Conservation (phyloP, 2,329 filamentous ascomycete genomes). For the Calonectria hawksworthii region DNA sequence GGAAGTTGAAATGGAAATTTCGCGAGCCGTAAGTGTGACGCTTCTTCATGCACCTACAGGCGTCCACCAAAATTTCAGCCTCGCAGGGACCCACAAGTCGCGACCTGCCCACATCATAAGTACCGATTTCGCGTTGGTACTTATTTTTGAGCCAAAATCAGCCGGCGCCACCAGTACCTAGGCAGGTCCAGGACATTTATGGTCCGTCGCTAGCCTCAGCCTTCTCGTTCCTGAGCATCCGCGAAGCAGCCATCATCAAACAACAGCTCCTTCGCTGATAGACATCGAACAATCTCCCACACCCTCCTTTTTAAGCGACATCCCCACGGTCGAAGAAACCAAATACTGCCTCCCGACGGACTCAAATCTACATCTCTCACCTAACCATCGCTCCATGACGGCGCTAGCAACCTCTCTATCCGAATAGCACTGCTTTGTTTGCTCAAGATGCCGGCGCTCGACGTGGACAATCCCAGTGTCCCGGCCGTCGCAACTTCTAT, state of each 20-base stretch:
- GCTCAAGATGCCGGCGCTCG: slow-evolving; percentile 64
- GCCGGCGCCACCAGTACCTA: slow-evolving; percentile 3
- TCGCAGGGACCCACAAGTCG: slow-evolving; percentile 48
- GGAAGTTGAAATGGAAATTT: slow-evolving; percentile 33
- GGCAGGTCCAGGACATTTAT: slow-evolving; percentile 19
- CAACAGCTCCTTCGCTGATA: not conserved
- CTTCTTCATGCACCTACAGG: slow-evolving; percentile 35
- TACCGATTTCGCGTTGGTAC: slow-evolving; percentile 34
- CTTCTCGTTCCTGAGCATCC: slow-evolving; percentile 36
- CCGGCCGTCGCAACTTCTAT: slow-evolving; percentile 67
- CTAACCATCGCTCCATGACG: slow-evolving; percentile 24
- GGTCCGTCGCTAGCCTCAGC: slow-evolving; percentile 33
- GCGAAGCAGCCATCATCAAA: not conserved
- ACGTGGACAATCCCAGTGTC: slow-evolving; percentile 62
- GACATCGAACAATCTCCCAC: not conserved
- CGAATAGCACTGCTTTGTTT: slow-evolving; percentile 26
- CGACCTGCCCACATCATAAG: slow-evolving; percentile 36
- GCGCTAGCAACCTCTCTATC: slow-evolving; percentile 20
- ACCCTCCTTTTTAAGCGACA: not conserved
- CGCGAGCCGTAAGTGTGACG: slow-evolving; percentile 35
- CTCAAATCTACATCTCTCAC: no score
- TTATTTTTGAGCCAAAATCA: not conserved
- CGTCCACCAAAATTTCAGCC: slow-evolving; percentile 52
- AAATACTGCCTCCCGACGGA: not conserved
- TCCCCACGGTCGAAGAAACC: not conserved